Evolutionary conservation across 371 early-diverging fungal species (phyloP).

Genomic region (Mucor racemosus): DNA sequence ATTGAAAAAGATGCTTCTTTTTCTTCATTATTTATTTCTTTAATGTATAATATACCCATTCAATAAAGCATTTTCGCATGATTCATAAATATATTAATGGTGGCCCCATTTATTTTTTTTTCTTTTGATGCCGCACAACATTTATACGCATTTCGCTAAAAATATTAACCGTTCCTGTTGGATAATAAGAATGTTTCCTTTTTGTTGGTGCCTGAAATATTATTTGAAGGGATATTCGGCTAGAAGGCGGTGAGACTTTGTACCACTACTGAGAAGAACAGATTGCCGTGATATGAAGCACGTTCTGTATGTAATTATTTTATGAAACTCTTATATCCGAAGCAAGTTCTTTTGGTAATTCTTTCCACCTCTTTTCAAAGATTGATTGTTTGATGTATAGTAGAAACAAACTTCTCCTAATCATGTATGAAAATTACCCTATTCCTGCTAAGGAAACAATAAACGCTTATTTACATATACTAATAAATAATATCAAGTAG

Average conservation of each 20-base stretch:
- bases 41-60: background rate
- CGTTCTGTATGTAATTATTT: too few species aligned
- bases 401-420: background rate
- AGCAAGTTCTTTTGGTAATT: too few species aligned
- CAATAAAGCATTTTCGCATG: constrained; percentile 3
- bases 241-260: background rate
- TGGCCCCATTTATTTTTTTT: background rate
- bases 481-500: background rate
- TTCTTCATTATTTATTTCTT: background rate
- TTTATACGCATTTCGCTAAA: background rate
- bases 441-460: constrained; percentile 2
- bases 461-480: background rate
- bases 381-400: background rate
- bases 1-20: too few species aligned
- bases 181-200: too few species aligned
- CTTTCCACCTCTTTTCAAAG: too few species aligned
- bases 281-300: background rate
- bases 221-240: constrained; percentile 9
- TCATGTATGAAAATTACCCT: background rate
- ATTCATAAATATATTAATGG: background rate
- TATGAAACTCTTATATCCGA: too few species aligned
- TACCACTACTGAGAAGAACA: background rate
- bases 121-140: background rate
- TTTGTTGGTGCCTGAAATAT: background rate
- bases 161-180: background rate